phyloP scores from a whole-genome alignment of 179 eudicot genomes.

The Nepenthes alata region DNA sequence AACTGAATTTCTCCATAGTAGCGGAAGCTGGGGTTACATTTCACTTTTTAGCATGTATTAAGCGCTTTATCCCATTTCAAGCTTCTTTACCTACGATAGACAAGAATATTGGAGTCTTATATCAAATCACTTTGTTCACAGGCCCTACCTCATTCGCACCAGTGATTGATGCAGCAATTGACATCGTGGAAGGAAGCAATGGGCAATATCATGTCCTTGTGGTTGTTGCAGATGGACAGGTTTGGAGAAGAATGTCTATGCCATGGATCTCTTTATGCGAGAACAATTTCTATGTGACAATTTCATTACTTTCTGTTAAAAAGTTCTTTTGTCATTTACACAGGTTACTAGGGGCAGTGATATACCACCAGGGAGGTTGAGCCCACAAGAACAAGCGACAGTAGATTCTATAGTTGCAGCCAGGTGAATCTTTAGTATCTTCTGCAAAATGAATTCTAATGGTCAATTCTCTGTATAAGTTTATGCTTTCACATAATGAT shows the following conservation, averaged over 20 bases:
- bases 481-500: constrained; percentile 5
- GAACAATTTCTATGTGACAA: not conserved
- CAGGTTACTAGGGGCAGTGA: constrained; percentile 50
- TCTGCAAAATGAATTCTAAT: too few relatives aligned
- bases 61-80: too few relatives aligned
- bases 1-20: too few relatives aligned
- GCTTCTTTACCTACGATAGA: too few relatives aligned
- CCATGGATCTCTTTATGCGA: not conserved
- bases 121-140: constrained; percentile 12
- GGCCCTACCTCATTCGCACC: constrained; percentile 92
- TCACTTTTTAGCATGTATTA: too few relatives aligned
- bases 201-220: constrained; percentile 83
- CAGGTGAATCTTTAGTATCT: constrained; percentile 30
- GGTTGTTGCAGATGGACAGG: constrained; percentile 88
- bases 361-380: constrained; percentile 42
- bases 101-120: constrained; percentile 2
- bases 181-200: constrained; percentile 53
- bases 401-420: constrained; percentile 65
- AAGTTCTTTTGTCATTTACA: not conserved
- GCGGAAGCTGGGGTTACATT: too few relatives aligned
- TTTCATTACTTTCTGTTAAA: not conserved
- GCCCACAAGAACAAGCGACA: constrained; percentile 76
- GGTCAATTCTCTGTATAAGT: not conserved
- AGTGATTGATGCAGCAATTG: constrained; percentile 61
- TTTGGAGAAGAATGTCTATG: constrained; percentile 7